Percentiles rank a stretch among this genome's conserved stretches.
Conservation (phyloP, 257 asterid genomes). For the Salvia hispanica region DNA sequence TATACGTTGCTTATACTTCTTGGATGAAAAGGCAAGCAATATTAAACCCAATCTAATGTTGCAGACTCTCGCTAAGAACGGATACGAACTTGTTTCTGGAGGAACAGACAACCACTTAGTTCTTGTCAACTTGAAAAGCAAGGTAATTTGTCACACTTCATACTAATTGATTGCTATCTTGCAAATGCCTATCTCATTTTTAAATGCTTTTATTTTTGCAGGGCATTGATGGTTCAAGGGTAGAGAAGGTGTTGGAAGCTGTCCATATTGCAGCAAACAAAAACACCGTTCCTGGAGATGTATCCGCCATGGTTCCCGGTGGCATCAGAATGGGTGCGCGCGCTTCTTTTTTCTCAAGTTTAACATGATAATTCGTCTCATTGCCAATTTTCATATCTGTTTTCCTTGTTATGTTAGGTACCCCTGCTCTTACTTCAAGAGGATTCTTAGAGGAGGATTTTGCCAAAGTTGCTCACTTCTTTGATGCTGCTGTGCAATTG, state of each 20-base stretch:
- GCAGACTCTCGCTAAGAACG: constrained; percentile 57
- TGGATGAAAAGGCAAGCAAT: neutral
- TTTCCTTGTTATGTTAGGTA: constrained; percentile 50
- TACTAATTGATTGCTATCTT: neutral
- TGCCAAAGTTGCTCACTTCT: constrained; percentile 54
- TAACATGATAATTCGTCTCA: neutral
- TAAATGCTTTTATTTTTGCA: constrained; percentile 29
- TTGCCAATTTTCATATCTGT: neutral
- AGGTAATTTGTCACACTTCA: constrained; percentile 38
- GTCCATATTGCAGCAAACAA: constrained; percentile 92
- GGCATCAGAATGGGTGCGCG: constrained; percentile 87
- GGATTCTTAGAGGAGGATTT: constrained; percentile 86
- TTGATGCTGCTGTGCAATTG: constrained; percentile 64
- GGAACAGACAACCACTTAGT: constrained; percentile 91
- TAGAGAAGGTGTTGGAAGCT: constrained; percentile 81
- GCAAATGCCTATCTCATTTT: neutral
- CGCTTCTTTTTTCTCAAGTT: neutral
- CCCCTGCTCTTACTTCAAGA: constrained; percentile 92
- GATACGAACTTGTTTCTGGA: constrained; percentile 87
- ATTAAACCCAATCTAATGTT: constrained; percentile 34
- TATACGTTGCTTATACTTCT: neutral
- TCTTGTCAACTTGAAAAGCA: constrained; percentile 73
- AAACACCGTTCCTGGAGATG: constrained; percentile 94
- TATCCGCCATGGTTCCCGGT: constrained; percentile 95
- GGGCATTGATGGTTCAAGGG: constrained; percentile 91